phyloP scores from a whole-genome alignment of 2,329 filamentous ascomycete genomes.

The Domatiomyces catenatus region DNA sequence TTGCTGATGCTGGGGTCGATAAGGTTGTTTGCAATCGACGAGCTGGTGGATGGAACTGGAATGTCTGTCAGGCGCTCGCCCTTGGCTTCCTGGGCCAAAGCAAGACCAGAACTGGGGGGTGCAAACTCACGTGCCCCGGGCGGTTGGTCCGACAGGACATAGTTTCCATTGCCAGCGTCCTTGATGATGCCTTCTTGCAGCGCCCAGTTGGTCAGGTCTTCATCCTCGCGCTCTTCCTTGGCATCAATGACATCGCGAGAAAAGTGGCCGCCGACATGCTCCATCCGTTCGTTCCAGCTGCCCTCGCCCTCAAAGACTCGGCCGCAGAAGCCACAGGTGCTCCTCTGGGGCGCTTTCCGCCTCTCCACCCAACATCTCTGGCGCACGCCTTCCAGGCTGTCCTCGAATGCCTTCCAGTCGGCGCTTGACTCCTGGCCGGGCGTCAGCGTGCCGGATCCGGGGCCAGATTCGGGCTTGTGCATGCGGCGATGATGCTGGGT shows the following conservation, averaged over 20 bases:
- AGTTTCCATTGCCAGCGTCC: constrained; percentile 13
- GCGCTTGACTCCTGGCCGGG: constrained; percentile 13
- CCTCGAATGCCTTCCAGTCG: constrained; percentile 29
- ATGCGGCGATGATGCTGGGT: constrained; percentile 77
- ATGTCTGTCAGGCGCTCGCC: not conserved
- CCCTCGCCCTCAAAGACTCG: constrained; percentile 46
- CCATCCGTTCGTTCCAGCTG: constrained; percentile 71
- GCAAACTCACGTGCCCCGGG: constrained; percentile 7
- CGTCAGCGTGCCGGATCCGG: constrained; percentile 10
- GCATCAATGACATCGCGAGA: constrained; percentile 32
- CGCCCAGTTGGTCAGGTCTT: constrained; percentile 29
- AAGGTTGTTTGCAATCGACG: not conserved
- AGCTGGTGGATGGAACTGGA: not conserved
- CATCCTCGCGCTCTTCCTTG: constrained; percentile 34
- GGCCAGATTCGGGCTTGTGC: constrained; percentile 40
- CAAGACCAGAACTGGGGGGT: constrained; percentile 8
- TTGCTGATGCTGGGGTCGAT: constrained; percentile 1
- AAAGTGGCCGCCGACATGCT: constrained; percentile 71
- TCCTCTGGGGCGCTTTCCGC: constrained; percentile 45
- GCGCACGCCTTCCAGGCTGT: constrained; percentile 42
- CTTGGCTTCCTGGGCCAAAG: no score
- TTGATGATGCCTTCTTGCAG: constrained; percentile 22
- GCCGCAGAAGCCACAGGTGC: constrained; percentile 47
- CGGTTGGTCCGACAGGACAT: constrained; percentile 16
- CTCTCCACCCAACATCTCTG: constrained; percentile 43